Base-by-base conservation (phyloP, 1,284 basidiomycete genomes). In the Amylostereum areolatum region DNA sequence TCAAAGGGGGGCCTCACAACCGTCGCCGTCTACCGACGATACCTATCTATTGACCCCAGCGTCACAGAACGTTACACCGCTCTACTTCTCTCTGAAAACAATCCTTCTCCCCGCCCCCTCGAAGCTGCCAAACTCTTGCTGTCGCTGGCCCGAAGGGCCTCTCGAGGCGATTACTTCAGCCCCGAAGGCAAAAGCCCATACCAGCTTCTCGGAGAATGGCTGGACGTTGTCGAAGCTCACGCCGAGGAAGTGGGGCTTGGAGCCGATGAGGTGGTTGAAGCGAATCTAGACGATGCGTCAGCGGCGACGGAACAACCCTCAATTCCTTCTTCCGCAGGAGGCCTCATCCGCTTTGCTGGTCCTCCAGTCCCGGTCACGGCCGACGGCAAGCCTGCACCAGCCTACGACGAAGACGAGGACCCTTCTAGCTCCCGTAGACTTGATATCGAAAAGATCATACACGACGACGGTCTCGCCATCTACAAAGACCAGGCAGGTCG, bases 401-500 rank as follows among this genome's bases (percentile, higher is more conserved):
- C 75, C 0, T 89, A 90, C 52, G 82, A 91, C 61, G 82, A 85
- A 56, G 92, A 97, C 59, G 88, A 88, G 54, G 90, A 97, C 60
- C 82, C 91, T 1, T 66, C 73, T n/a, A 87, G 77, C 62, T 55
- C 74, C 0, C 74, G 77, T n/a, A 87, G 81, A 58, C 76, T 98
- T 46, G 92, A 98, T 60, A 85, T 99, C 45, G 92, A 95, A 58
- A 72, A 74, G 27, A 88, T 99, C 54, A 80, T 99, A 34, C 79
- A 80, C 36, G 79, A 83, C 47, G 93, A 98, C 58, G 97, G 96
- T 6, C 72, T 99, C 33, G 77, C 76, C 3, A 72, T 92, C 11
- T 99, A 97, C 68, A 92, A 92, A 61, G 97, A 99, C 66, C 96
- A 99, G 70, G 92, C 94, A 1, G 97, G 97, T 8, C 81, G 92